A percentile compares a stretch with the other conserved stretches of the same genome.
Evolutionary conservation across 768 basidiomycete species (phyloP).

Genomic region (Obba rivulosa): DNA sequence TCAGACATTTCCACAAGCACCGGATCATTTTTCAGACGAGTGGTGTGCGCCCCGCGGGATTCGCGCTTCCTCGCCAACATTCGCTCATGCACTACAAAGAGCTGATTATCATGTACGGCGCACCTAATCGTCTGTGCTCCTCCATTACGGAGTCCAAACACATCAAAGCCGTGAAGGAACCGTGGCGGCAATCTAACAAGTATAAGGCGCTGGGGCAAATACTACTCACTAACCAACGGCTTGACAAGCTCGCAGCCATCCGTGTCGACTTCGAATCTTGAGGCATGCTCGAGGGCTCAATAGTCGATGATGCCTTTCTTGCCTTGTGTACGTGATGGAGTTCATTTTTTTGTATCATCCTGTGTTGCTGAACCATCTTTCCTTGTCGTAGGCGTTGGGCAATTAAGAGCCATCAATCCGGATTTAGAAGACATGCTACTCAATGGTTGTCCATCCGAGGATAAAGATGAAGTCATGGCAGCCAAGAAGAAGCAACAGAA

Average conservation of each 20-base stretch:
- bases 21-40: conserved; percentile 10
- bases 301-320: neutral
- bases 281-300: conserved; percentile 9
- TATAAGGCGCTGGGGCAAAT: conserved; percentile 19
- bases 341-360: neutral
- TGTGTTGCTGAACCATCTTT: neutral
- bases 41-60: conserved; percentile 12
- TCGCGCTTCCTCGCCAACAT: conserved; percentile 20
- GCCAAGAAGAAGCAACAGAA: neutral
- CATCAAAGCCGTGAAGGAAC: conserved; percentile 23
- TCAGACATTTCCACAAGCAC: conserved; percentile 9
- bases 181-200: conserved; percentile 18
- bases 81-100: conserved; percentile 14
- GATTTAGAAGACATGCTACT: no score
- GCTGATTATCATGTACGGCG: conserved; percentile 15
- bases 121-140: conserved; percentile 22
- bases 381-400: neutral
- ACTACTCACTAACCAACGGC: conserved; percentile 17
- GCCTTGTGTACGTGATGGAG: neutral
- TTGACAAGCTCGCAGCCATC: neutral
- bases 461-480: neutral
- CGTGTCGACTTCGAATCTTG: conserved; percentile 13
- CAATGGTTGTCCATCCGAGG: neutral
- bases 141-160: conserved; percentile 24
- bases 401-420: no score